Conservation (phyloP, 257 asterid species). For the Gentiana straminea region DNA sequence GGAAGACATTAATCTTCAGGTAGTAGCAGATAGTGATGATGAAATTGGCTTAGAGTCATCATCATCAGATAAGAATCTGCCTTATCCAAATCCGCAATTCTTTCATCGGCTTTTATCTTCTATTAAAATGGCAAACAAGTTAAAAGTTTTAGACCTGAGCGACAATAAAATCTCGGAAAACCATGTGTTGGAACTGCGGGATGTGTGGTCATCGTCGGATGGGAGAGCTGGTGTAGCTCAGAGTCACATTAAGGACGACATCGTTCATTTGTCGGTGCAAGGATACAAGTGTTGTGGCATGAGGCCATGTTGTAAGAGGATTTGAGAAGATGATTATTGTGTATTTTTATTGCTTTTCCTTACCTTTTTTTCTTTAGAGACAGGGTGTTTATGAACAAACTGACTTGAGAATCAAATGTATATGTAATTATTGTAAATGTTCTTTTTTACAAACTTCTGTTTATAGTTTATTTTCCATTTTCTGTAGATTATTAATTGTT, state of each 20-base stretch:
- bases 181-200: slow-evolving; percentile 23
- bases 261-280: slow-evolving; percentile 50
- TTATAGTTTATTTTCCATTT: no score
- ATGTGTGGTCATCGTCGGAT: slow-evolving; percentile 57
- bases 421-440: no score
- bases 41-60: slow-evolving; percentile 13
- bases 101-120: slow-evolving; percentile 38
- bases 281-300: slow-evolving; percentile 54
- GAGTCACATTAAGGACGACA: slow-evolving; percentile 39
- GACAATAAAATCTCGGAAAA: slow-evolving; percentile 43
- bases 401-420: no score
- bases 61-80: slow-evolving; percentile 12
- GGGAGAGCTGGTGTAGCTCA: slow-evolving; percentile 36
- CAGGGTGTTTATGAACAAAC: no score
- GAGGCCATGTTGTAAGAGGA: slow-evolving; percentile 65
- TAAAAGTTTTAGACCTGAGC: slow-evolving; percentile 60
- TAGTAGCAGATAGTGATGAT: slow-evolving; percentile 87
- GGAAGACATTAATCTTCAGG: slow-evolving; percentile 36
- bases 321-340: slow-evolving; percentile 14
- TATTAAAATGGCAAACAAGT: slow-evolving; percentile 29
- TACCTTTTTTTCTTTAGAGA: no score
- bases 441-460: no score
- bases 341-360: not conserved
- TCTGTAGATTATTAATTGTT: no score
- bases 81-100: slow-evolving; percentile 14